phyloP scores from a whole-genome alignment of 2,329 filamentous ascomycete species.

The Cryphonectria parasitica region DNA sequence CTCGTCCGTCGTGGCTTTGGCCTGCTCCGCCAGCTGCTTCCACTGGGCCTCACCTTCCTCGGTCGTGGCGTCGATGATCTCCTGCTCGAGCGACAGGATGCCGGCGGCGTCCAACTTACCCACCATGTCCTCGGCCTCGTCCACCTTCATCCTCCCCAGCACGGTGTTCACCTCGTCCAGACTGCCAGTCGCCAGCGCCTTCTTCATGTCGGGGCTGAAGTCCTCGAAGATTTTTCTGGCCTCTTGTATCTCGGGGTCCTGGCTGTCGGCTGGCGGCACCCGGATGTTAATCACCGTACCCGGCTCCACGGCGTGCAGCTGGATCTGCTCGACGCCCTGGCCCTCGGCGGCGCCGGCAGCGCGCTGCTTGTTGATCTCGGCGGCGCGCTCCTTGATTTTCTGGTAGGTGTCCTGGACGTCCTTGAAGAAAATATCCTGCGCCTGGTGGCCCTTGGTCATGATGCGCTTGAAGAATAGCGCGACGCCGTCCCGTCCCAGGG shows the following conservation, averaged over 20 bases:
- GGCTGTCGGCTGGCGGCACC: constrained; percentile 71
- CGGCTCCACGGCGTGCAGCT: constrained; percentile 93
- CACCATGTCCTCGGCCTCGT: constrained; percentile 81
- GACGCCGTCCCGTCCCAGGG: constrained; percentile 85
- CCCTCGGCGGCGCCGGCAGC: constrained; percentile 46
- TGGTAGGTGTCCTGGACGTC: constrained; percentile 89
- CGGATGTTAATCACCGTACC: constrained; percentile 88
- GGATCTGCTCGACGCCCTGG: constrained; percentile 86
- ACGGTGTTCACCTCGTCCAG: constrained; percentile 89
- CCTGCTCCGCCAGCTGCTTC: constrained; percentile 67
- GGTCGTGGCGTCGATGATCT: constrained; percentile 94
- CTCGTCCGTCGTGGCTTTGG: constrained; percentile 27
- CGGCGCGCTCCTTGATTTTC: constrained; percentile 76
- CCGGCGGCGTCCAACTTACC: constrained; percentile 78
- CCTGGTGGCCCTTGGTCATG: constrained; percentile 86
- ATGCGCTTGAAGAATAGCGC: constrained; percentile 95
- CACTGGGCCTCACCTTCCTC: constrained; percentile 79
- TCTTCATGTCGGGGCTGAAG: constrained; percentile 80
- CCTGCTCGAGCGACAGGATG: constrained; percentile 87
- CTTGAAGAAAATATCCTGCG: constrained; percentile 86
- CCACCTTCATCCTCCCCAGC: constrained; percentile 80
- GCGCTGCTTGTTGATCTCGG: constrained; percentile 67
- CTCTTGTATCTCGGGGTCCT: constrained; percentile 65
- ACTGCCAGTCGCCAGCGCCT: constrained; percentile 84
- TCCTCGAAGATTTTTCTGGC: constrained; percentile 78